Base-by-base conservation (phyloP, 176 grass and related monocot genomes). In the Oryza australiensis region DNA sequence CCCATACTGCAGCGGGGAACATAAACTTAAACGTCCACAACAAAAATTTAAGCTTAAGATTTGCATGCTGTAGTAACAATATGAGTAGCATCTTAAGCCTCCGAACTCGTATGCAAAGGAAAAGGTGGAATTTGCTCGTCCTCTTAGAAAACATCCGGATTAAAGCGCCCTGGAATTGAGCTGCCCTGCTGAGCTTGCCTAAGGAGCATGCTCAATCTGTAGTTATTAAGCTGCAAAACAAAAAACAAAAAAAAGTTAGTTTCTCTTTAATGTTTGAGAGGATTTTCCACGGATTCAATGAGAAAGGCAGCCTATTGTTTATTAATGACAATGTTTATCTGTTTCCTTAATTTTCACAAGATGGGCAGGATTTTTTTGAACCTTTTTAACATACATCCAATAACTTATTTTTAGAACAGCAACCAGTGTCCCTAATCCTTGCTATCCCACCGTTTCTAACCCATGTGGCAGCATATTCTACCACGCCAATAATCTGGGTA, bases 81-180 rank as follows among this genome's bases (percentile, higher is more conserved):
- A n/a, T 16, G 16, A 9, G 23, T 9, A 15, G 12, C 69, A 43
- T 27, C 69, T 45, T 24, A 15, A 23, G n/a, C 11, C 23, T 13
- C 40, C 26, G 38, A 38, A 72, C 34, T 73, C 26, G 46, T 5
- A 30, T 51, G n/a, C 26, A 15, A 73, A 48, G 42, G 43, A 45
- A 72, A n/a, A 38, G 2, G 0, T 45, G 23, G 68, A 72, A n/a
- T 72, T 72, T 30, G 22, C 57, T 7, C 34, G 42, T 69, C 18
- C 33, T 62, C 64, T 37, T 86, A 90, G 76, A 86, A 90, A 63
- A 86, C 78, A 83, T 86, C 88, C 28, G 73, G 83, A 63, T 83
- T 66, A 22, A 83, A 86, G 42, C 55, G 78, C 9, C 88, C 79
- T 30, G 78, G 88, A 30, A 90, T 83, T n/a, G 88, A 79, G 70